Evolutionary conservation across 306 rosid genomes (phyloP).

Genomic region (Quercus engelmannii): DNA sequence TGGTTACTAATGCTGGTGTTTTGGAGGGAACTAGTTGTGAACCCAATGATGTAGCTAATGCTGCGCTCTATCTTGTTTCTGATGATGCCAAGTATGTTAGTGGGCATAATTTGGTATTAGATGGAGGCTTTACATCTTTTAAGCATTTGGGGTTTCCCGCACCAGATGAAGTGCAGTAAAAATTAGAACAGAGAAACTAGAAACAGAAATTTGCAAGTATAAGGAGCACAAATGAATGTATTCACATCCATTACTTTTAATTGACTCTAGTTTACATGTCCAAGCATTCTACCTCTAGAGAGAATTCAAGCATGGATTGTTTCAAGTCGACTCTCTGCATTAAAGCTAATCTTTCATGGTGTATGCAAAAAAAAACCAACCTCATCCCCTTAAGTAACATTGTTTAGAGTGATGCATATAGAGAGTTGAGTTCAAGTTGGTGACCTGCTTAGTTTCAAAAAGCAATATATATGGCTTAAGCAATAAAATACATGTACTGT

Average conservation of each 20-base stretch:
- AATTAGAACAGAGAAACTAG: background rate
- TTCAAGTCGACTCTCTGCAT: background rate
- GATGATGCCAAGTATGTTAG: conserved; percentile 74
- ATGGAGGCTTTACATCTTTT: conserved; percentile 87
- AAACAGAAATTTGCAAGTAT: background rate
- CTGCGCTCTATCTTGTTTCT: conserved; percentile 79
- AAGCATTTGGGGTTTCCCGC: conserved; percentile 50
- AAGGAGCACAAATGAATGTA: background rate
- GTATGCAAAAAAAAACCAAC: background rate
- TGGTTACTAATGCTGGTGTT: conserved; percentile 43
- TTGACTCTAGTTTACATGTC: background rate
- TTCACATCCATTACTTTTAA: background rate
- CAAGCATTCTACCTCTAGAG: background rate
- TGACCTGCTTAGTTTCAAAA: background rate
- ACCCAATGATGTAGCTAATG: conserved; percentile 68
- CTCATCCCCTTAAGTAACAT: background rate
- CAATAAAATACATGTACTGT: no score
- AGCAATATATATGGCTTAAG: no score
- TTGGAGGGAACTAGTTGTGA: conserved; percentile 70
- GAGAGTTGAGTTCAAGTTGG: background rate
- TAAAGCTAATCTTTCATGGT: no score
- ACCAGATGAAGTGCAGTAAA: conserved; percentile 47
- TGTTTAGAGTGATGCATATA: background rate
- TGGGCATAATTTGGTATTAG: conserved; percentile 82
- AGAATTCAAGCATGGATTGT: background rate